Evolutionary conservation across 2,329 filamentous ascomycete species (phyloP).

Genomic region (Eutypella sp.): DNA sequence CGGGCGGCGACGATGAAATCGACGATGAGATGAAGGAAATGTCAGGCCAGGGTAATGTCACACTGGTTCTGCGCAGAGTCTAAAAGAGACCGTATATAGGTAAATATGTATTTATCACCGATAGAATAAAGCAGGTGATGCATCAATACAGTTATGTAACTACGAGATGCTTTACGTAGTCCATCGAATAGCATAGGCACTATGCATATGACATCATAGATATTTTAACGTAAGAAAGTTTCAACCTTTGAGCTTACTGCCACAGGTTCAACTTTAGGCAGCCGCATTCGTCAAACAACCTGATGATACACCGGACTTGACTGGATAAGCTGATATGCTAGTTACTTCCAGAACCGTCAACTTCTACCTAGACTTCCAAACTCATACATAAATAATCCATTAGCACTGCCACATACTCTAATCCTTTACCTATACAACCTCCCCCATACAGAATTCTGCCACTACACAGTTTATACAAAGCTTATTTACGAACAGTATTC

Average conservation of each 20-base stretch:
- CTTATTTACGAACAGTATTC: neutral
- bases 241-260: neutral
- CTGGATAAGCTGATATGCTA: neutral
- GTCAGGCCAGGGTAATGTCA: too few species aligned
- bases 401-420: neutral
- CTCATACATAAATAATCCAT: too few species aligned
- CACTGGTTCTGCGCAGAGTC: too few species aligned
- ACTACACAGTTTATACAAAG: neutral
- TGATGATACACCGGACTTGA: neutral
- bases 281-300: neutral
- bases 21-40: too few species aligned
- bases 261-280: neutral
- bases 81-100: too few species aligned
- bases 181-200: neutral
- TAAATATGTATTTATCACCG: too few species aligned
- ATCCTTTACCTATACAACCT: neutral
- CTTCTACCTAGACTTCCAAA: neutral
- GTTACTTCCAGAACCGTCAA: neutral
- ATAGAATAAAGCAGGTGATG: too few species aligned
- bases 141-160: too few species aligned
- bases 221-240: neutral
- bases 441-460: neutral
- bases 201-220: neutral
- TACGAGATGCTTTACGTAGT: too few species aligned
- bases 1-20: too few species aligned